Evolutionary conservation across 352 stramenopile species (phyloP).

Genomic region (Phytopythium montanum): DNA sequence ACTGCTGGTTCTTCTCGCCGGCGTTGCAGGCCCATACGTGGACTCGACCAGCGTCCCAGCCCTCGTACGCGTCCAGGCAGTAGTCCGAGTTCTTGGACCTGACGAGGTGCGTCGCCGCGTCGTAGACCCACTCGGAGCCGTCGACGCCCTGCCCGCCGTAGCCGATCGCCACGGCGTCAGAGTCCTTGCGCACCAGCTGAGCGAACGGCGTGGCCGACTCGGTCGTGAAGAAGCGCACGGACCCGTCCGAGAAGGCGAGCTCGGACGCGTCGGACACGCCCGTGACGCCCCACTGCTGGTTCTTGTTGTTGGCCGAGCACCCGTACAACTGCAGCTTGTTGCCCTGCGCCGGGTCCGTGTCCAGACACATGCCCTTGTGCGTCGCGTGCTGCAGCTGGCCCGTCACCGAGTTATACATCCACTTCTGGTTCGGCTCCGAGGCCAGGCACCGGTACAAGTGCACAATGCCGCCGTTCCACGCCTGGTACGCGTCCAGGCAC

Average conservation of each 20-base stretch:
- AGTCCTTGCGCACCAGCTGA: constrained; percentile 30
- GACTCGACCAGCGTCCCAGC: constrained; percentile 41
- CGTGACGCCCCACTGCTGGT: constrained; percentile 45
- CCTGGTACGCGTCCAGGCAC: constrained; percentile 60
- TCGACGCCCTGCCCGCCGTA: constrained; percentile 16
- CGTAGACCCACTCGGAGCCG: constrained; percentile 41
- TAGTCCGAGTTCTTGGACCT: constrained; percentile 37
- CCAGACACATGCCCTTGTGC: constrained; percentile 55
- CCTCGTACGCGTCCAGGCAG: constrained; percentile 63
- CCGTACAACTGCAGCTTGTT: constrained; percentile 62
- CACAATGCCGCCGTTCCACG: constrained; percentile 41
- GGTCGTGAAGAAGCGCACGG: constrained; percentile 37
- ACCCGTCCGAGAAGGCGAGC: constrained; percentile 17
- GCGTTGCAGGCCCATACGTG: constrained; percentile 35
- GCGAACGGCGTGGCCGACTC: constrained; percentile 30
- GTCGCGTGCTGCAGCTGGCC: constrained; percentile 36
- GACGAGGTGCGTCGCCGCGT: constrained; percentile 32
- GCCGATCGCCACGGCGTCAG: constrained; percentile 21
- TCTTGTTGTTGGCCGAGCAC: constrained; percentile 48
- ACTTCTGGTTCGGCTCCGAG: constrained; percentile 61
- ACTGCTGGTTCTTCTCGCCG: constrained; percentile 43
- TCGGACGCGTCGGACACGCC: constrained; percentile 9
- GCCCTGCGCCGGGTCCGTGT: constrained; percentile 34
- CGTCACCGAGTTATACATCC: constrained; percentile 45
- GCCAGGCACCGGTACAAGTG: constrained; percentile 55